phyloP scores from a whole-genome alignment of 2,329 filamentous ascomycete species.

The Akanthomyces lecanii region DNA sequence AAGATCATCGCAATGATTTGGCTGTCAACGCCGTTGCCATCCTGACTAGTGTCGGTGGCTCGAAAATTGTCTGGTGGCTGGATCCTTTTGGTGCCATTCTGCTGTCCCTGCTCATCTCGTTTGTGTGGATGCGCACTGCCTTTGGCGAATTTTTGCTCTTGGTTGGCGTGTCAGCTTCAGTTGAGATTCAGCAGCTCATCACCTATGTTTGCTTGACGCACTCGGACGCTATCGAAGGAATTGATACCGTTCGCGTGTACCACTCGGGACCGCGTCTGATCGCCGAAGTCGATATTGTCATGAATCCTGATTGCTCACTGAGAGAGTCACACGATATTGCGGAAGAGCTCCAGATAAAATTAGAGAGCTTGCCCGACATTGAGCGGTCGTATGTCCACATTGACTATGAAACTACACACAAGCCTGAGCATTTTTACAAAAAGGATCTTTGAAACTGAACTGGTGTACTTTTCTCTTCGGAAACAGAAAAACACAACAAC shows the following conservation, averaged over 20 bases:
- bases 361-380: slow-evolving; percentile 86
- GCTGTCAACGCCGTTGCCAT: slow-evolving; percentile 93
- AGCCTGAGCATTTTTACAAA: slow-evolving; percentile 72
- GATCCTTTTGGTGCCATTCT: slow-evolving; percentile 89
- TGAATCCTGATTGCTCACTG: slow-evolving; percentile 71
- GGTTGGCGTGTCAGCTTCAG: slow-evolving; percentile 82
- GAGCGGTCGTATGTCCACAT: slow-evolving; percentile 96
- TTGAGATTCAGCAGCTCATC: slow-evolving; percentile 84
- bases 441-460: slow-evolving; percentile 48
- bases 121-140: slow-evolving; percentile 79
- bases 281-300: slow-evolving; percentile 94
- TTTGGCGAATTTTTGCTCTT: slow-evolving; percentile 87
- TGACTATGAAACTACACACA: slow-evolving; percentile 94
- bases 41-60: slow-evolving; percentile 83
- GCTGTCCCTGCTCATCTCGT: slow-evolving; percentile 71
- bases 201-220: slow-evolving; percentile 92
- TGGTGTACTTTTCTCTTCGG: neutral
- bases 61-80: slow-evolving; percentile 89
- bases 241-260: slow-evolving; percentile 94
- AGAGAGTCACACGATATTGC: slow-evolving; percentile 85
- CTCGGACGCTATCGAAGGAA: slow-evolving; percentile 72
- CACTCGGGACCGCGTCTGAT: slow-evolving; percentile 85
- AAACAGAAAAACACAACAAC: neutral
- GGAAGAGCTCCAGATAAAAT: slow-evolving; percentile 88
- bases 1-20: slow-evolving; percentile 96